Percentiles rank a stretch among this genome's conserved stretches.
These are phyloP conservation scores for Helicocarpus griseus DNA, from an alignment of 2,329 filamentous ascomycete genomes.

Conservation along the genomic window DNA sequence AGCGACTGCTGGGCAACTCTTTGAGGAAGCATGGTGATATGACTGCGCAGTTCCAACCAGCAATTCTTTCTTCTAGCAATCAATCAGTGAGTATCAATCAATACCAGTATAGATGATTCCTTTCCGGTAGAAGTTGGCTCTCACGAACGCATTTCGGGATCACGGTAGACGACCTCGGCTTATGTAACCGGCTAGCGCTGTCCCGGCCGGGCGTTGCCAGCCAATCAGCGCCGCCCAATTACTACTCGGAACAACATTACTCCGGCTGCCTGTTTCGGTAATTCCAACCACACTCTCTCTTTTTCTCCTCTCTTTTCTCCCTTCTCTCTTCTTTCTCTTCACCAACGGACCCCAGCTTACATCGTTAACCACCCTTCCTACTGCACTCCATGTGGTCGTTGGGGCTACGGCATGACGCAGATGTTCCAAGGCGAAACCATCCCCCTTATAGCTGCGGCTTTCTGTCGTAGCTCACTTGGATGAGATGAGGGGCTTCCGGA, in stretches of 20 bases:
- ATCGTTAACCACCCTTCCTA: constrained; percentile 21
- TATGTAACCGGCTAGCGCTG: constrained; percentile 25
- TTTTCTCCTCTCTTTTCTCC: constrained; percentile 7
- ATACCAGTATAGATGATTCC: background rate
- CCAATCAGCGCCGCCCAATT: constrained; percentile 29
- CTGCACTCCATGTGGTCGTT: constrained; percentile 3
- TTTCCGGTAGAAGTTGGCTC: background rate
- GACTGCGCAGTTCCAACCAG: background rate
- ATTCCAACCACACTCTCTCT: background rate
- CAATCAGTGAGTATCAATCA: background rate
- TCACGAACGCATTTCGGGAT: constrained; percentile 24
- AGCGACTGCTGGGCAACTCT: constrained; percentile 39
- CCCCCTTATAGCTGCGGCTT: constrained; percentile 31
- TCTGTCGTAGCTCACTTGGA: constrained; percentile 35
- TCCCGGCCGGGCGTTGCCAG: constrained; percentile 3
- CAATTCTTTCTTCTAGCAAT: background rate
- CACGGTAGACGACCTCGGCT: constrained; percentile 34
- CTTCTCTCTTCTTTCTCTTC: constrained; percentile 17
- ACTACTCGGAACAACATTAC: constrained; percentile 28
- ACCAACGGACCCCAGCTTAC: constrained; percentile 31
- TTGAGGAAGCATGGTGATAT: constrained; percentile 37
- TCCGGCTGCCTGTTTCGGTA: constrained; percentile 16
- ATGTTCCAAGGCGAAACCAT: constrained; percentile 24
- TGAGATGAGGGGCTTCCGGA: constrained; percentile 26
- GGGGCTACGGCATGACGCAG: constrained; percentile 26